A percentile compares a stretch with the other conserved stretches of the same genome.
Evolutionary conservation across 192 early-diverging fungal genomes (phyloP).

Genomic region (Rhizophlyctis rosea): DNA sequence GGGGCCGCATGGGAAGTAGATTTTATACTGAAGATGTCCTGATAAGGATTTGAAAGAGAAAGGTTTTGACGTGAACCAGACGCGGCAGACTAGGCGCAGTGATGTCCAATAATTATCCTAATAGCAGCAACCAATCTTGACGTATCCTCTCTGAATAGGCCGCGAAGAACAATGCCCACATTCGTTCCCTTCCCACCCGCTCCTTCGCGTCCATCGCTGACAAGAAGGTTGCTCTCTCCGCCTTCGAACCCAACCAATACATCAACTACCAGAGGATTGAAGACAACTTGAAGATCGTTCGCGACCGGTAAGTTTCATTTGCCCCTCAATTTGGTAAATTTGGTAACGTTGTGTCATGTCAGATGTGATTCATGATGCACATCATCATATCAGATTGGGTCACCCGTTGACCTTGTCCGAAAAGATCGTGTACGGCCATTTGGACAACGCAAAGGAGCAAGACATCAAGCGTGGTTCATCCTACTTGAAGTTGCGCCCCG

Average conservation of each 20-base stretch:
- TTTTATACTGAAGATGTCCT: no score
- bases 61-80: no score
- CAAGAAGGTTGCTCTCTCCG: constrained; percentile 86
- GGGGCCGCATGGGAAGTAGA: no score
- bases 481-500: constrained; percentile 94
- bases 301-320: constrained; percentile 68
- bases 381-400: no score
- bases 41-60: no score
- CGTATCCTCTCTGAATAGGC: neutral
- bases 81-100: neutral
- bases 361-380: neutral
- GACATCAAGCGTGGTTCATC: constrained; percentile 88
- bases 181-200: neutral
- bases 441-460: constrained; percentile 92
- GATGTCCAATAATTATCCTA: neutral
- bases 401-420: constrained; percentile 93
- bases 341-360: neutral
- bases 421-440: constrained; percentile 97
- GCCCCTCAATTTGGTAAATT: neutral
- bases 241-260: constrained; percentile 85
- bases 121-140: neutral
- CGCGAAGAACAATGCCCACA: neutral
- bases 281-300: constrained; percentile 91
- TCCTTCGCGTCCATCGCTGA: constrained; percentile 39
- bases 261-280: constrained; percentile 98